A percentile compares a stretch with the other conserved stretches of the same genome.
Evolutionary conservation across 108 stramenopile species (phyloP).

Genomic region (Craspedostauros australis): DNA sequence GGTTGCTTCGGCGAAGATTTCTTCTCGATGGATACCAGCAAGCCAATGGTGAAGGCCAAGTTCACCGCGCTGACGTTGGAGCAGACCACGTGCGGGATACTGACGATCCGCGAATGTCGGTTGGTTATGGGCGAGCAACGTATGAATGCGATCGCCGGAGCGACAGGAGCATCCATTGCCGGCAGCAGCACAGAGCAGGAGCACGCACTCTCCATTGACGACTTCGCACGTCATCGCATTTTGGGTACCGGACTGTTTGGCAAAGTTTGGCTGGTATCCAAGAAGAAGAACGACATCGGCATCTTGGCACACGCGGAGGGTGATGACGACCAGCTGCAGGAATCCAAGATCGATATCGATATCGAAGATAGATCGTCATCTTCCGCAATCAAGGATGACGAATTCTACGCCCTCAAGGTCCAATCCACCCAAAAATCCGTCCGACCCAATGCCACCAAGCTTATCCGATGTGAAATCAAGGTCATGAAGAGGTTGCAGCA

Average conservation of each 20-base stretch:
- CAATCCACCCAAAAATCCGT: conserved; percentile 83
- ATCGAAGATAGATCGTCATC: no score
- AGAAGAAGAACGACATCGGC: neutral
- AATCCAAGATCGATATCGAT: no score
- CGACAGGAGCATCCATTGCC: conserved; percentile 1
- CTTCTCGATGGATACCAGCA: conserved; percentile 9
- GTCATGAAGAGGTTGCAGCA: conserved; percentile 86
- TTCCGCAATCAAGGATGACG: conserved; percentile 6
- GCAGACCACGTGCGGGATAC: conserved; percentile 52
- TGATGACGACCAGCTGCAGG: no score
- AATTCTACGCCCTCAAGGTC: conserved; percentile 82
- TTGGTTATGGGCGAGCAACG: conserved; percentile 30
- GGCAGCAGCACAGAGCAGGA: conserved; percentile 4
- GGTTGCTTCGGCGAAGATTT: conserved; percentile 56
- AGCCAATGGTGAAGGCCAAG: conserved; percentile 19
- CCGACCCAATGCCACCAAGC: conserved; percentile 72
- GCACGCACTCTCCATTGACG: conserved; percentile 32
- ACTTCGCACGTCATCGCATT: conserved; percentile 50
- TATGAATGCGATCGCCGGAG: no score
- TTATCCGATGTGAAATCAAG: conserved; percentile 68
- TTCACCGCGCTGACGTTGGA: conserved; percentile 42
- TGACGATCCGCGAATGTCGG: conserved; percentile 53
- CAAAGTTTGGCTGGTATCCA: conserved; percentile 54
- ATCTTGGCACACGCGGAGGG: no score
- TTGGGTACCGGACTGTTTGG: conserved; percentile 83